A percentile compares a stretch with the other conserved stretches of the same genome.
These are phyloP conservation scores for Elongisporangium anandrum DNA, from an alignment of 352 stramenopile genomes.

Conservation along the genomic window DNA sequence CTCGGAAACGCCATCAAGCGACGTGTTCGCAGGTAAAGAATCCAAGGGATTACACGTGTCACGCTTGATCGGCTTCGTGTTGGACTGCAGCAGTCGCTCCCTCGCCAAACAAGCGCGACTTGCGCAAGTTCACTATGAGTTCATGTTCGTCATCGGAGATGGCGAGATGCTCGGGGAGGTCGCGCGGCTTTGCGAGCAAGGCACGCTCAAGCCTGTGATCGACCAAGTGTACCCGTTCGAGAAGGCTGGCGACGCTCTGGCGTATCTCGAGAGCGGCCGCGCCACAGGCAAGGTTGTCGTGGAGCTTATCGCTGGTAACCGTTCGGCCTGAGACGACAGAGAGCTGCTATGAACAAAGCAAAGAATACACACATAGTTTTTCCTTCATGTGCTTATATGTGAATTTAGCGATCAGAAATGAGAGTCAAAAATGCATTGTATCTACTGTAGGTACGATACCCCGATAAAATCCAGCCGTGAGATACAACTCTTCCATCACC, in stretches of 20 bases:
- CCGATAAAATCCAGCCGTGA: too few species aligned
- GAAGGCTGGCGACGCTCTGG: conserved; percentile 35
- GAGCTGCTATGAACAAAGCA: too few species aligned
- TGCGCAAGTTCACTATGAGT: conserved; percentile 34
- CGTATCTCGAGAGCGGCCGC: conserved; percentile 36
- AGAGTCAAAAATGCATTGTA: too few species aligned
- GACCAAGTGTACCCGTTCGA: conserved; percentile 45
- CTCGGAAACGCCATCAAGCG: conserved; percentile 25
- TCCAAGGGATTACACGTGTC: conserved; percentile 19
- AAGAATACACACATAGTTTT: too few species aligned
- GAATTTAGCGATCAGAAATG: too few species aligned
- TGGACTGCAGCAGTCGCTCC: conserved; percentile 36
- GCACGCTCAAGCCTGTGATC: conserved; percentile 27
- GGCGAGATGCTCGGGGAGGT: conserved; percentile 30
- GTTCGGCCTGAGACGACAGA: too few species aligned
- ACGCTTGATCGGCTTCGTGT: conserved; percentile 26
- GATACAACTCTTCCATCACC: too few species aligned
- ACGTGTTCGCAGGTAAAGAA: conserved; percentile 16
- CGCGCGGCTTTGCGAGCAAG: conserved; percentile 18
- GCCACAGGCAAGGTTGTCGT: conserved; percentile 45
- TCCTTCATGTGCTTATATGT: too few species aligned
- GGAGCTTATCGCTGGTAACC: conserved; percentile 13
- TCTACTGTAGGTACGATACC: too few species aligned
- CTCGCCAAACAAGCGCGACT: conserved; percentile 27
- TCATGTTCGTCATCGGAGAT: conserved; percentile 25